Percentiles rank a stretch among this genome's conserved stretches.
These are phyloP conservation scores for Yarrowia osloensis DNA, from an alignment of 805 yeast species.

Conservation along the genomic window DNA sequence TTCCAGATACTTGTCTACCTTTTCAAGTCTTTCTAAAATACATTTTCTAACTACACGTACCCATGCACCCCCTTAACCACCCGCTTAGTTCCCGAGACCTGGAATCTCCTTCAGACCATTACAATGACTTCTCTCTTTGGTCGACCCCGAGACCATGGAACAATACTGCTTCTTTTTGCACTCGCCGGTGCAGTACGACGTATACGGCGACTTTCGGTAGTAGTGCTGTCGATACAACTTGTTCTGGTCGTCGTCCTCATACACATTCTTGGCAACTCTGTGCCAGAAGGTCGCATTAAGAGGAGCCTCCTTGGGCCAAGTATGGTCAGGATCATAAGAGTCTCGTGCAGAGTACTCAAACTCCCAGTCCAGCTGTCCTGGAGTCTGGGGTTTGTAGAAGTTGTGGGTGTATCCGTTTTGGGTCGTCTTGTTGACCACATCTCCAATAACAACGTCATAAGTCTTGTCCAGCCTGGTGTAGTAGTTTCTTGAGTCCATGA, in stretches of 20 bases:
- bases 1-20: too few relatives aligned
- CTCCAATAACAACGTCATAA: too few relatives aligned
- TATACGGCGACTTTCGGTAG: slow-evolving; percentile 18
- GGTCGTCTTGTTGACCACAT: neutral
- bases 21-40: too few relatives aligned
- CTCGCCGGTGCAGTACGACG: too few relatives aligned
- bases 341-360: slow-evolving; percentile 52
- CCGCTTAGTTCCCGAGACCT: too few relatives aligned
- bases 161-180: too few relatives aligned
- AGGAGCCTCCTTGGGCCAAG: slow-evolving; percentile 63
- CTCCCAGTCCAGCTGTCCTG: slow-evolving; percentile 51
- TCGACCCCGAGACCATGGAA: too few relatives aligned
- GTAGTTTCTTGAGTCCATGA: slow-evolving; percentile 61
- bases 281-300: slow-evolving; percentile 74
- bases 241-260: neutral
- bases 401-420: neutral
- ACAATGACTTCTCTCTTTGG: too few relatives aligned
- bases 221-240: neutral
- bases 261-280: slow-evolving; percentile 26
- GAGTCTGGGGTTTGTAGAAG: slow-evolving; percentile 32
- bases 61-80: too few relatives aligned
- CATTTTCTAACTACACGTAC: too few relatives aligned
- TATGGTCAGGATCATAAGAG: slow-evolving; percentile 51
- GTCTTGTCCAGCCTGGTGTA: slow-evolving; percentile 58
- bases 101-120: too few relatives aligned